phyloP scores from a whole-genome alignment of 2,329 filamentous ascomycete species.

The Alternaria infectoria region DNA sequence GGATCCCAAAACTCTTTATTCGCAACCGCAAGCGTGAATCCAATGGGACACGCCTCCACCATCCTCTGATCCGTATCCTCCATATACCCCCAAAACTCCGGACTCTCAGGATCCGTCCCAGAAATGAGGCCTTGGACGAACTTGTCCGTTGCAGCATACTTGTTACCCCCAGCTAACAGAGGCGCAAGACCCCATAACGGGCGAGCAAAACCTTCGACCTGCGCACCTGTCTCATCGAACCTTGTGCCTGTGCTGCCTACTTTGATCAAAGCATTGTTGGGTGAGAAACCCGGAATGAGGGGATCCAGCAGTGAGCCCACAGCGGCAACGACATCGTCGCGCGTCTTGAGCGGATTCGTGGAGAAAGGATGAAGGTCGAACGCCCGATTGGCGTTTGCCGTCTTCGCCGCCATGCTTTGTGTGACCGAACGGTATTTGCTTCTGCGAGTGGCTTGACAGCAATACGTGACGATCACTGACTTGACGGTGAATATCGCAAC shows the following conservation, averaged over 20 bases:
- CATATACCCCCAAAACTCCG: constrained; percentile 79
- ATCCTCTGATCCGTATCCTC: constrained; percentile 80
- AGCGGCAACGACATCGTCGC: constrained; percentile 52
- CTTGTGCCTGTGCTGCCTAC: constrained; percentile 75
- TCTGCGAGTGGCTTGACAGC: constrained; percentile 5
- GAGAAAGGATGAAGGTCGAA: constrained; percentile 52
- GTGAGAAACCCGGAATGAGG: constrained; percentile 74
- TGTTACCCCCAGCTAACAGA: constrained; percentile 70
- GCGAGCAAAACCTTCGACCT: constrained; percentile 77
- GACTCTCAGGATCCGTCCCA: constrained; percentile 71
- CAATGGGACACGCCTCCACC: constrained; percentile 84
- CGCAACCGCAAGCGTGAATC: constrained; percentile 75
- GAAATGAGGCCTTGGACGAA: constrained; percentile 74
- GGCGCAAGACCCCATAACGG: constrained; percentile 78
- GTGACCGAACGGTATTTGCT: not conserved
- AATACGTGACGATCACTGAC: not conserved
- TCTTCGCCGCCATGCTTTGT: constrained; percentile 32
- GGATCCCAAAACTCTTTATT: constrained; percentile 69
- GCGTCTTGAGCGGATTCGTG: constrained; percentile 49
- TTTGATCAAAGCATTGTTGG: constrained; percentile 67
- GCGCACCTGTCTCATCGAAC: constrained; percentile 78
- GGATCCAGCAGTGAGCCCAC: constrained; percentile 68
- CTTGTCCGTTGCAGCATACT: constrained; percentile 67
- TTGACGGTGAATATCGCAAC: not conserved
- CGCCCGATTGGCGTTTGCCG: constrained; percentile 51